Evolutionary conservation across 2,329 filamentous ascomycete genomes (phyloP).

Genomic region (Calonectria leucothoes): DNA sequence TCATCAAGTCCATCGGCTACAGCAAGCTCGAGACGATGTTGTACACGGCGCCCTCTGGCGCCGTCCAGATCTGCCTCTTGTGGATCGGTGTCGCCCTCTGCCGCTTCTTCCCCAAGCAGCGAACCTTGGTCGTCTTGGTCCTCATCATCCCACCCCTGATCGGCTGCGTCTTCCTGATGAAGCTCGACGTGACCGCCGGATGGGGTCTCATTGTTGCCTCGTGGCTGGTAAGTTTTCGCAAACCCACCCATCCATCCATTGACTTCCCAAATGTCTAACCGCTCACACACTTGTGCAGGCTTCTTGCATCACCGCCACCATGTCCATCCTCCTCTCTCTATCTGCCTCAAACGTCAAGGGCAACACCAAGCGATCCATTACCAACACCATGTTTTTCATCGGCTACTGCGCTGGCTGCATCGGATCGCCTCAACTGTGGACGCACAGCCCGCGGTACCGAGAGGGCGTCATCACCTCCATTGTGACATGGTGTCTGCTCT

Average conservation of each 20-base stretch:
- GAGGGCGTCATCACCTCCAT: slow-evolving; percentile 55
- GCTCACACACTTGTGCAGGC: slow-evolving; percentile 37
- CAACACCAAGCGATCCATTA: slow-evolving; percentile 61
- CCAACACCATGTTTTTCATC: slow-evolving; percentile 62
- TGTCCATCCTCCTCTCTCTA: slow-evolving; percentile 54
- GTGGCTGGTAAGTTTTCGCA: slow-evolving; percentile 52
- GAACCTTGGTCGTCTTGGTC: slow-evolving; percentile 52
- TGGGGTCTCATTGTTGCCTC: slow-evolving; percentile 62
- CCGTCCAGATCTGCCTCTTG: slow-evolving; percentile 57
- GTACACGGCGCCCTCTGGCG: slow-evolving; percentile 59
- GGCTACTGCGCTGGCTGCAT: slow-evolving; percentile 53
- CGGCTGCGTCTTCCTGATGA: slow-evolving; percentile 56
- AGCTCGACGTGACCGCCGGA: slow-evolving; percentile 51
- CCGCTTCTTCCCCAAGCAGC: slow-evolving; percentile 51
- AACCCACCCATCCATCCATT: background rate
- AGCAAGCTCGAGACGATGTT: slow-evolving; percentile 58
- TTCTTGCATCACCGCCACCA: slow-evolving; percentile 55
- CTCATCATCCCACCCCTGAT: slow-evolving; percentile 56
- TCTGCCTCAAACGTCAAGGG: slow-evolving; percentile 59
- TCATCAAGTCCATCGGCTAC: slow-evolving; percentile 61
- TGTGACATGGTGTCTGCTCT: slow-evolving; percentile 13
- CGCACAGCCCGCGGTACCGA: slow-evolving; percentile 55
- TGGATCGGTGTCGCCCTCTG: slow-evolving; percentile 58
- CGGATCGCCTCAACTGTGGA: slow-evolving; percentile 60
- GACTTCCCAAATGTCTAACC: background rate